Percentiles rank a stretch among this genome's conserved stretches.
phyloP scores from a whole-genome alignment of 441 rosid genomes.

The Croton laevigatus region DNA sequence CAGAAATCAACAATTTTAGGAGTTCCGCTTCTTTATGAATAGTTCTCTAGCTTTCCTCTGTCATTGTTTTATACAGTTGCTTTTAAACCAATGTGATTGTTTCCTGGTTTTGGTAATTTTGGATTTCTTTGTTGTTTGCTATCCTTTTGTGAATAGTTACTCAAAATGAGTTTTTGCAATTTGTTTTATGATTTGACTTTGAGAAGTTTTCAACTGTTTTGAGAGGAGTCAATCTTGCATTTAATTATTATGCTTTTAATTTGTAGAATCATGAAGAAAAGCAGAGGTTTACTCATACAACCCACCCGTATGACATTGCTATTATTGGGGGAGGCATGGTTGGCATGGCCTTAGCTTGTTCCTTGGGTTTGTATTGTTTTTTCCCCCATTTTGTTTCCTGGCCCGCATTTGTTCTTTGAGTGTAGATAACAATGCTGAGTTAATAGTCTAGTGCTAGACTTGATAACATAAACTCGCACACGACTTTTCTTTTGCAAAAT shows the following conservation, averaged over 20 bases:
- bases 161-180: background rate
- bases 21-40: background rate
- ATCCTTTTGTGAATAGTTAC: background rate
- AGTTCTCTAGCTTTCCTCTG: background rate
- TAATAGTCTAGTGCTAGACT: background rate
- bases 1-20: background rate
- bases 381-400: background rate
- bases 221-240: constrained; percentile 12
- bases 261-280: constrained; percentile 37
- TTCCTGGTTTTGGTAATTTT: background rate
- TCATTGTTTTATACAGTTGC: background rate
- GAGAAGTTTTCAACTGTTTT: background rate
- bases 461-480: background rate
- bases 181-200: background rate
- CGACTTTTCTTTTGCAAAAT: background rate
- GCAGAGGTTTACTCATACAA: constrained; percentile 26
- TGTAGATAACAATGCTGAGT: background rate
- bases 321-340: constrained; percentile 98
- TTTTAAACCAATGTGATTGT: background rate
- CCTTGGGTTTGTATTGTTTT: constrained; percentile 50
- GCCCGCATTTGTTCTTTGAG: background rate
- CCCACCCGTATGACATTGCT: constrained; percentile 69
- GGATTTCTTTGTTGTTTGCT: constrained; percentile 1
- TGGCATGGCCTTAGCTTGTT: constrained; percentile 94
- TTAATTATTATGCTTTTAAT: constrained; percentile 12